Evolutionary conservation across 192 early-diverging fungal genomes (phyloP).

Genomic region (Backusella liffmaniae): DNA sequence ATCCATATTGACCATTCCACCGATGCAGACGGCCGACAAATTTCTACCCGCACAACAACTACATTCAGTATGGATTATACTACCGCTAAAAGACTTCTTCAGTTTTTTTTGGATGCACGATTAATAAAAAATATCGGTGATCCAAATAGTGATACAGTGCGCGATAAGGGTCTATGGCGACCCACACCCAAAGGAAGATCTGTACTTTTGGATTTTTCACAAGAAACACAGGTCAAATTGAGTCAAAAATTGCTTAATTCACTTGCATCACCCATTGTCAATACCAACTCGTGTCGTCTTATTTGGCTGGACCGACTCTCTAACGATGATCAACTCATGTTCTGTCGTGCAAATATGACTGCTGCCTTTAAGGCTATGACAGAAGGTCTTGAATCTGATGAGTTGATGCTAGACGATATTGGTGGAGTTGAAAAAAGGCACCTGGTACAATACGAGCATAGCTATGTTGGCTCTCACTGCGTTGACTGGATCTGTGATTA

Average conservation of each 20-base stretch:
- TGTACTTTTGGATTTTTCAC: slow-evolving; percentile 24
- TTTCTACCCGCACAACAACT: slow-evolving; percentile 43
- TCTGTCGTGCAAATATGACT: slow-evolving; percentile 36
- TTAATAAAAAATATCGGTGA: slow-evolving; percentile 43
- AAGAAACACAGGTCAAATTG: slow-evolving; percentile 16
- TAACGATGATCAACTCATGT: slow-evolving; percentile 41
- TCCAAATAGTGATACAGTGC: slow-evolving; percentile 38
- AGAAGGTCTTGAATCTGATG: slow-evolving; percentile 34
- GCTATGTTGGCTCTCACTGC: neutral
- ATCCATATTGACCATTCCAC: slow-evolving; percentile 30
- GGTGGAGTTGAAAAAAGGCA: neutral
- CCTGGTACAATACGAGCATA: neutral
- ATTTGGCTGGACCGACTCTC: slow-evolving; percentile 23
- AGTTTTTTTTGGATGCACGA: slow-evolving; percentile 51
- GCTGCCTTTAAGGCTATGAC: slow-evolving; percentile 43
- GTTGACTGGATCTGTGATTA: slow-evolving; percentile 48
- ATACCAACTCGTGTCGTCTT: neutral
- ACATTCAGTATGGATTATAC: slow-evolving; percentile 51
- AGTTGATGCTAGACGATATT: slow-evolving; percentile 9
- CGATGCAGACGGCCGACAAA: slow-evolving; percentile 37
- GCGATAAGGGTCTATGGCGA: slow-evolving; percentile 40
- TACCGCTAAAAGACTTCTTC: slow-evolving; percentile 44
- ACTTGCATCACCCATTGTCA: neutral
- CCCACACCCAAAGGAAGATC: slow-evolving; percentile 47
- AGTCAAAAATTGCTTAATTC: slow-evolving; percentile 16